Percentiles rank a stretch among this genome's conserved stretches.
phyloP scores from a whole-genome alignment of 495 filamentous ascomycete species.

The Acidomyces sp. region DNA sequence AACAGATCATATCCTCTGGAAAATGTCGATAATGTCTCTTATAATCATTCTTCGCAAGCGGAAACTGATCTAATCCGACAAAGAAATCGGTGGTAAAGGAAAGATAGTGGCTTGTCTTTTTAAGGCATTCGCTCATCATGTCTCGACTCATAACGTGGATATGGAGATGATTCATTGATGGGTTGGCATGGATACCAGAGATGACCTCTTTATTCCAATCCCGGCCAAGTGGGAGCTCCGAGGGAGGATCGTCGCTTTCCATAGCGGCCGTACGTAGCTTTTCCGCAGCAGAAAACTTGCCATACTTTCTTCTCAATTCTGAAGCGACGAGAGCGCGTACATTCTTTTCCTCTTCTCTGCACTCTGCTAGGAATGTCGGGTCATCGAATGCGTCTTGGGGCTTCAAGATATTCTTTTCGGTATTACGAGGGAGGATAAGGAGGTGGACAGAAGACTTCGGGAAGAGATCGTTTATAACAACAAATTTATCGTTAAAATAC shows the following conservation, averaged over 20 bases:
- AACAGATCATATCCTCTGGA: slow-evolving; percentile 55
- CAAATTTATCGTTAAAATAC: slow-evolving; percentile 55
- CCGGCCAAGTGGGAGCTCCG: slow-evolving; percentile 50
- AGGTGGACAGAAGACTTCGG: slow-evolving; percentile 77
- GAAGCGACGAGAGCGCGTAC: slow-evolving; percentile 52
- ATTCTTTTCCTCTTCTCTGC: slow-evolving; percentile 45
- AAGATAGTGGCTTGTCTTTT: slow-evolving; percentile 82
- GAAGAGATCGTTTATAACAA: slow-evolving; percentile 69
- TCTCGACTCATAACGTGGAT: slow-evolving; percentile 76
- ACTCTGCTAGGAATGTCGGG: slow-evolving; percentile 51
- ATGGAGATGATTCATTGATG: slow-evolving; percentile 89
- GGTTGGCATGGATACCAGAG: slow-evolving; percentile 69
- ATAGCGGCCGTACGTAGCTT: slow-evolving; percentile 42
- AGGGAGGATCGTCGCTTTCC: slow-evolving; percentile 24
- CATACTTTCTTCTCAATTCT: slow-evolving; percentile 63
- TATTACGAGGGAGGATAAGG: slow-evolving; percentile 70
- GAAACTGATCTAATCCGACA: slow-evolving; percentile 66
- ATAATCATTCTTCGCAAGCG: slow-evolving; percentile 48
- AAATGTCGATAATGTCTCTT: slow-evolving; percentile 49
- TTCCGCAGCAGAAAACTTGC: slow-evolving; percentile 49
- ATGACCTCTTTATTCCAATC: slow-evolving; percentile 70
- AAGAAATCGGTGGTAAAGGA: slow-evolving; percentile 85
- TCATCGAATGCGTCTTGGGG: slow-evolving; percentile 72
- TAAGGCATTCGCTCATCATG: slow-evolving; percentile 52
- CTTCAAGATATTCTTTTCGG: slow-evolving; percentile 46